Percentiles rank a stretch among this genome's conserved stretches.
These are phyloP conservation scores for Rheum nobile DNA, from an alignment of 148 eudicot species.

Conservation along the genomic window DNA sequence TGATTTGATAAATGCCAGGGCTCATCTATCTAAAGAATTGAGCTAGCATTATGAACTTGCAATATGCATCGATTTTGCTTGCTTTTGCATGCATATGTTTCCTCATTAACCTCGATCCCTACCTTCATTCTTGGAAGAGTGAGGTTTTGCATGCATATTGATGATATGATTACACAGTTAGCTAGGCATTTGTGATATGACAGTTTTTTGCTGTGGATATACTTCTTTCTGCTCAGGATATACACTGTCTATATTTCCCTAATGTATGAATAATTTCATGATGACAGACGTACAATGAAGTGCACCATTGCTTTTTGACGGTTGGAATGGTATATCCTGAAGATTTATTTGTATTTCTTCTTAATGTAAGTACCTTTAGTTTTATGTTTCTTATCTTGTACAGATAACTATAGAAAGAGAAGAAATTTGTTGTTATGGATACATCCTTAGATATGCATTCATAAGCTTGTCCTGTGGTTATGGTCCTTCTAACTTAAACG, in stretches of 20 bases:
- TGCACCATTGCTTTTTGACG: slow-evolving; percentile 88
- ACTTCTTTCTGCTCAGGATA: neutral
- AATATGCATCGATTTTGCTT: neutral
- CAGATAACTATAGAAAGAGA: neutral
- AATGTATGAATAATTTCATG: neutral
- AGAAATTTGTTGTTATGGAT: neutral
- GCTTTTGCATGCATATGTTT: slow-evolving; percentile 2
- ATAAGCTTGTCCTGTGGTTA: neutral
- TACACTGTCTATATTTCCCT: neutral
- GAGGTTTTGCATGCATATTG: neutral
- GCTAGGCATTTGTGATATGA: neutral
- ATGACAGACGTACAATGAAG: slow-evolving; percentile 88
- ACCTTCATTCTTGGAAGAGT: neutral
- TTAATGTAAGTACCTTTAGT: slow-evolving; percentile 56
- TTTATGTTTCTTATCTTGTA: neutral
- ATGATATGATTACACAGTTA: neutral
- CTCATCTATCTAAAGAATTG: neutral
- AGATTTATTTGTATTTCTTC: slow-evolving; percentile 74
- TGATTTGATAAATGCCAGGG: neutral
- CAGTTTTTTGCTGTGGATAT: neutral
- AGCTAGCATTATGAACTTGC: neutral
- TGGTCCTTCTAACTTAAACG: neutral
- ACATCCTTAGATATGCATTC: neutral
- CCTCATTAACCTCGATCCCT: neutral
- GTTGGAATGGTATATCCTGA: slow-evolving; percentile 86